These are phyloP conservation scores for Kickxella alabastrina DNA, from an alignment of 192 early-diverging fungal genomes.

Conservation along the genomic window DNA sequence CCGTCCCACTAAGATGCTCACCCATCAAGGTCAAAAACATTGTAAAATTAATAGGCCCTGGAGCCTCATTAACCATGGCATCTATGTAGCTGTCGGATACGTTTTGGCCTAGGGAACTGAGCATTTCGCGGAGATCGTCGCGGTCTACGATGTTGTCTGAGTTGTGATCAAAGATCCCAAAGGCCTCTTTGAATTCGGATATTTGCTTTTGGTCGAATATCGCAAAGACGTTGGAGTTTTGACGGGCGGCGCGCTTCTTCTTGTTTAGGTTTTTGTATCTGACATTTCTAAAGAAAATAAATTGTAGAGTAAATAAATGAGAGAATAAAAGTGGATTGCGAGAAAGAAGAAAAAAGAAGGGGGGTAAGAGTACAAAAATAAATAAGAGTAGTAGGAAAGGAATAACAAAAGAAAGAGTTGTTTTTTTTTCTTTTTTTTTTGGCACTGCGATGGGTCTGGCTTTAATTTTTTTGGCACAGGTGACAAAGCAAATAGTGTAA, in stretches of 20 bases:
- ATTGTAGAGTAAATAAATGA: neutral
- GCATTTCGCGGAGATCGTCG: conserved; percentile 89
- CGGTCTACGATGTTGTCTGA: conserved; percentile 86
- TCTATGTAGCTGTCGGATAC: conserved; percentile 76
- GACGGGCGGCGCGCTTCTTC: conserved; percentile 87
- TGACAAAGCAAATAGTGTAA: too few relatives aligned
- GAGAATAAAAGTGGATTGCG: neutral
- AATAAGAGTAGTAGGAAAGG: too few relatives aligned
- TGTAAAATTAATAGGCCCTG: conserved; percentile 92
- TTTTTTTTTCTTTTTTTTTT: too few relatives aligned
- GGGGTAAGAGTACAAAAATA: too few relatives aligned
- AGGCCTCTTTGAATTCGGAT: conserved; percentile 94
- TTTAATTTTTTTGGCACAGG: too few relatives aligned
- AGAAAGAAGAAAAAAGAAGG: neutral
- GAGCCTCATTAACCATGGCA: conserved; percentile 85
- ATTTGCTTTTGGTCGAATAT: conserved; percentile 97
- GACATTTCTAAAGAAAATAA: conserved; percentile 16
- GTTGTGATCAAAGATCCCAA: conserved; percentile 93
- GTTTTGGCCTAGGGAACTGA: conserved; percentile 68
- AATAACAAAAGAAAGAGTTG: too few relatives aligned
- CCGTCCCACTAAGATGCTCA: conserved; percentile 86
- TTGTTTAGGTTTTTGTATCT: conserved; percentile 52
- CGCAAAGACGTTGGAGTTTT: conserved; percentile 96
- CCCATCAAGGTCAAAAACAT: conserved; percentile 96
- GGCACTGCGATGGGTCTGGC: too few relatives aligned